Evolutionary conservation across 768 basidiomycete genomes (phyloP).

Genomic region (Termitomyces sp.): DNA sequence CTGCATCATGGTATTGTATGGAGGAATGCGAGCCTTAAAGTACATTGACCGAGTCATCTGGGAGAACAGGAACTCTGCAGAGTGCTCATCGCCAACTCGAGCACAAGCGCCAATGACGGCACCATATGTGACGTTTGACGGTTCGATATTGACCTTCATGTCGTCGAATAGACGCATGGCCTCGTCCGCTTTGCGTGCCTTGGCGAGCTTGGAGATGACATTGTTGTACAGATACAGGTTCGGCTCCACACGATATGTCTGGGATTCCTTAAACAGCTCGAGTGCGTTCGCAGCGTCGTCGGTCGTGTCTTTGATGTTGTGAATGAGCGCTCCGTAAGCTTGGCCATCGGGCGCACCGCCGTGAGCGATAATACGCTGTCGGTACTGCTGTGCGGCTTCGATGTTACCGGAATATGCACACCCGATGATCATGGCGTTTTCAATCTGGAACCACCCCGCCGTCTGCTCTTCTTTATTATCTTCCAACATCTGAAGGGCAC

Average conservation of each 20-base stretch:
- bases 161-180: conserved; percentile 83
- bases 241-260: conserved; percentile 60
- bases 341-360: conserved; percentile 81
- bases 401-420: conserved; percentile 77
- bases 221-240: conserved; percentile 95
- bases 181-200: conserved; percentile 88
- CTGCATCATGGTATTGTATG: conserved; percentile 99
- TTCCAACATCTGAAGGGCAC: conserved; percentile 43
- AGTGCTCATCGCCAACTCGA: conserved; percentile 79
- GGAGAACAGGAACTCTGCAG: conserved; percentile 76
- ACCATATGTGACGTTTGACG: conserved; percentile 90
- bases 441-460: conserved; percentile 70
- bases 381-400: conserved; percentile 77
- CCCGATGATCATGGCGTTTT: conserved; percentile 88
- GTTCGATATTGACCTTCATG: conserved; percentile 68
- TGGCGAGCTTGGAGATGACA: conserved; percentile 92
- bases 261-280: conserved; percentile 76
- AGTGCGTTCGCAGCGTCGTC: conserved; percentile 90
- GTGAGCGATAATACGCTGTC: conserved; percentile 68
- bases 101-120: conserved; percentile 93
- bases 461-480: conserved; percentile 40
- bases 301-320: conserved; percentile 87
- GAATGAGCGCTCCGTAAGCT: conserved; percentile 88
- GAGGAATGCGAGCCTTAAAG: conserved; percentile 88
- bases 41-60: conserved; percentile 75